Conservation (phyloP, 2,329 filamentous ascomycete genomes). For the Arthroderma uncinatum region DNA sequence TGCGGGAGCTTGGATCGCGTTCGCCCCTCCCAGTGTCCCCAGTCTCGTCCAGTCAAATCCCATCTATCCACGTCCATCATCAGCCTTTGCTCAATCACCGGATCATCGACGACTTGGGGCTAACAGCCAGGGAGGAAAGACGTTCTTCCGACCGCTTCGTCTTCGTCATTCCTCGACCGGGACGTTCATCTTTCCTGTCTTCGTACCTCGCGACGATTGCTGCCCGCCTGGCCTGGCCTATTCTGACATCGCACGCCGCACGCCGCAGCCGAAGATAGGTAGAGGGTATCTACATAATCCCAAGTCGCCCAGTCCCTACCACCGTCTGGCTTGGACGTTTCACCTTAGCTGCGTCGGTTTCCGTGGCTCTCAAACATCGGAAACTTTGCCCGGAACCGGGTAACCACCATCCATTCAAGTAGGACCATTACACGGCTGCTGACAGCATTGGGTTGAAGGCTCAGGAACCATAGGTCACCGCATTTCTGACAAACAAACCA, state of each 20-base stretch:
- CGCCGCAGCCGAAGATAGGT: background rate
- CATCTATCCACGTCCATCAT: background rate
- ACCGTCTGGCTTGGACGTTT: background rate
- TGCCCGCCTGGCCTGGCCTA: background rate
- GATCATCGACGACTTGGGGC: background rate
- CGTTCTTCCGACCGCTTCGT: background rate
- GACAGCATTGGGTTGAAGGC: background rate
- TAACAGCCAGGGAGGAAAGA: background rate
- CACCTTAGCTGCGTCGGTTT: slow-evolving; percentile 1
- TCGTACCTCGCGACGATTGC: background rate
- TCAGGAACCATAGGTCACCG: background rate
- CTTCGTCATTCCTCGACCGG: background rate
- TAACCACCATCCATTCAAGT: background rate
- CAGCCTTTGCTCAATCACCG: slow-evolving; percentile 1
- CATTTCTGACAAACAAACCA: background rate
- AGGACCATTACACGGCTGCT: slow-evolving; percentile 1
- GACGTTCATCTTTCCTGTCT: background rate
- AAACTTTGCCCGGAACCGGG: slow-evolving; percentile 3
- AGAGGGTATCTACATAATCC: background rate
- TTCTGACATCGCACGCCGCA: background rate
- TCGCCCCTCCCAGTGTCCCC: background rate
- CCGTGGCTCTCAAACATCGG: slow-evolving; percentile 5
- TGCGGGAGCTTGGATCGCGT: slow-evolving; percentile 4
- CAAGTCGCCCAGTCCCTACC: background rate
- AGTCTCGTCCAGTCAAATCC: slow-evolving; percentile 1